Base-by-base conservation (phyloP, 208 protist species). In the Histomonas meleagridis region DNA sequence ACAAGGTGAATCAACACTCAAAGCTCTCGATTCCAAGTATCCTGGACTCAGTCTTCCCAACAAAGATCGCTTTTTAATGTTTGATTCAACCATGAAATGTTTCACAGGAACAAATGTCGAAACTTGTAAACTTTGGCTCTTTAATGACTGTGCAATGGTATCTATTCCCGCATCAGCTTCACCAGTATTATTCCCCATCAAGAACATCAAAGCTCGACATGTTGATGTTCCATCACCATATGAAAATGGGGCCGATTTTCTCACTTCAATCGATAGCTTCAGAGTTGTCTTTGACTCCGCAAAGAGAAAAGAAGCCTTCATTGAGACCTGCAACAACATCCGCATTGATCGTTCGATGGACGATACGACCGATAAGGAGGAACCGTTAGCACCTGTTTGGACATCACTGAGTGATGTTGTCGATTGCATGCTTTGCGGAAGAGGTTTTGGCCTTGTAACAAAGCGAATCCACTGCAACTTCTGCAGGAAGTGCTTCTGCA, bases 341-440 rank as follows among this genome's bases (percentile, higher is more conserved):
- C 4, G 10, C 21, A 86, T 86, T 86, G 76, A 86, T 55, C 21
- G 51, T 9, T 12, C 46, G 40, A 23, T 46, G 46, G 46, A 43
- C 32, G 18, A 40, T 16, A n/a, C 16, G n/a, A 65, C 3, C 7
- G 60, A 65, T n/a, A 3, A 65, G n/a, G 23, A 32, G 21, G 3
- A 28, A 5, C 40, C 16, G 5, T 46, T 86, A 38, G 76, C 76
- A 51, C 76, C 76, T 38, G 32, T 86, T 49, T 51, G 76, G 46
- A 55, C 46, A 10, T 18, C 23, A 32, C 26, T 26, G 38, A 51
- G 28, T 38, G 46, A 55, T 32, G 76, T 86, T 0, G 38, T 23
- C 7, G 76, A 86, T 48, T 86, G 76, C 46, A 86, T 86, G 76
- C 76, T 55, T 7, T 86, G 76, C 35, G 76, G 76, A 86, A 86